Evolutionary conservation across 1,284 basidiomycete species (phyloP).

Genomic region (Pseudozyma sp.): DNA sequence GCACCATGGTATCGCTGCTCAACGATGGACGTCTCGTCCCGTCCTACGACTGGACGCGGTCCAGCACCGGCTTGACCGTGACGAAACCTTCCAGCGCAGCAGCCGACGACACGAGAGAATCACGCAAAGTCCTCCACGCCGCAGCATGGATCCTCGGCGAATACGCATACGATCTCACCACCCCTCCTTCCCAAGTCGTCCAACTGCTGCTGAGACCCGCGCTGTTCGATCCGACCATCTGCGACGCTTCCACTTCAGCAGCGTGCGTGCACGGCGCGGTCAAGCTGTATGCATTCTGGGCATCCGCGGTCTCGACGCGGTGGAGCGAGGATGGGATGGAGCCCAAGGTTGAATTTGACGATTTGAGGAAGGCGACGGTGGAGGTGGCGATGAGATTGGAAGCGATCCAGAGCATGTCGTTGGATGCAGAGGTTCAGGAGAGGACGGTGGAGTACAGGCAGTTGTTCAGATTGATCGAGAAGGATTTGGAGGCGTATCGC

Average conservation of each 20-base stretch:
- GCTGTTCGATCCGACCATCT: slow-evolving; percentile 32
- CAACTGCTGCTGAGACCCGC: slow-evolving; percentile 72
- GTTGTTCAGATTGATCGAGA: slow-evolving; percentile 82
- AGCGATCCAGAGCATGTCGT: slow-evolving; percentile 72
- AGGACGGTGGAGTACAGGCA: slow-evolving; percentile 84
- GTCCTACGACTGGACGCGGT: slow-evolving; percentile 10
- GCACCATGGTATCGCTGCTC: slow-evolving; percentile 81
- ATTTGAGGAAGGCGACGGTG: slow-evolving; percentile 76
- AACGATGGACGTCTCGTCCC: slow-evolving; percentile 72
- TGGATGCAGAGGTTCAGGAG: slow-evolving; percentile 89
- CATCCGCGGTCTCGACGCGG: slow-evolving; percentile 77
- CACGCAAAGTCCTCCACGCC: slow-evolving; percentile 82
- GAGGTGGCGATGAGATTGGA: slow-evolving; percentile 74
- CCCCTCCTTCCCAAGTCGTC: slow-evolving; percentile 54
- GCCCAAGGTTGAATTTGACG: slow-evolving; percentile 72
- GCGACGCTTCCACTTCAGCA: slow-evolving; percentile 37
- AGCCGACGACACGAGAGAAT: slow-evolving; percentile 64
- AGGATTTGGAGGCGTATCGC: slow-evolving; percentile 74
- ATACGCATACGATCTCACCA: slow-evolving; percentile 74
- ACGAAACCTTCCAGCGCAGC: slow-evolving; percentile 70
- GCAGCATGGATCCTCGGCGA: slow-evolving; percentile 96
- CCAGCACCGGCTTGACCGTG: slow-evolving; percentile 69
- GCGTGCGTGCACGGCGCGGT: slow-evolving; percentile 81
- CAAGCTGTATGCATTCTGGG: slow-evolving; percentile 89
- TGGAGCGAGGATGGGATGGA: slow-evolving; percentile 83